Evolutionary conservation across 192 early-diverging fungal species (phyloP).

Genomic region (Backusella westeae): DNA sequence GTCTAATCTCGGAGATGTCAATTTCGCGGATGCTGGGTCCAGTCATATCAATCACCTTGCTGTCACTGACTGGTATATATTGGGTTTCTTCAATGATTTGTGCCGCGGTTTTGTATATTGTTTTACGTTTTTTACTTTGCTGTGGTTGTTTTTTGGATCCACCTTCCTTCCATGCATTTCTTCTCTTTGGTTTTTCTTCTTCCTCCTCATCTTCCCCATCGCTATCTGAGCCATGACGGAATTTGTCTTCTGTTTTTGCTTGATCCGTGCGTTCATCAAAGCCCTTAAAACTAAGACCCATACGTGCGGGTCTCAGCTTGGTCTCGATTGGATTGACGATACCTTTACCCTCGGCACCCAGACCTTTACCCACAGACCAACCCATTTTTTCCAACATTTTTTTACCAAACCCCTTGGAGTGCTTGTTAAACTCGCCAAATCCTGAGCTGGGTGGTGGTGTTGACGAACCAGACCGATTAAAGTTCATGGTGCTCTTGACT

Average conservation of each 20-base stretch:
- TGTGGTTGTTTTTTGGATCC: conserved; percentile 4
- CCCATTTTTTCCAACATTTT: conserved; percentile 91
- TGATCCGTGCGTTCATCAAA: conserved; percentile 78
- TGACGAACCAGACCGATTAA: neutral
- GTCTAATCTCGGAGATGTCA: conserved; percentile 37
- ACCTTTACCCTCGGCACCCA: conserved; percentile 84
- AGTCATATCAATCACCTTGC: conserved; percentile 86
- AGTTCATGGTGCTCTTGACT: neutral
- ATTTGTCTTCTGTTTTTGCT: conserved; percentile 48
- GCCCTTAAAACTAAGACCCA: conserved; percentile 81
- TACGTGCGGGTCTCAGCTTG: conserved; percentile 72
- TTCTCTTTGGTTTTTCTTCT: conserved; percentile 30
- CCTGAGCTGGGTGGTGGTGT: conserved; percentile 49
- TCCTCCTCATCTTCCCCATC: conserved; percentile 29
- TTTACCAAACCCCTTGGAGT: conserved; percentile 73
- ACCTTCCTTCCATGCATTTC: conserved; percentile 41
- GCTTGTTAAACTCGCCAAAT: conserved; percentile 84
- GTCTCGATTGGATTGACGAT: conserved; percentile 92
- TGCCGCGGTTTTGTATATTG: conserved; percentile 72
- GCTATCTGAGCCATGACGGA: conserved; percentile 22
- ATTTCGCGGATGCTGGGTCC: conserved; percentile 59
- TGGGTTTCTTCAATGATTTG: conserved; percentile 65
- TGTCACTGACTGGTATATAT: neutral
- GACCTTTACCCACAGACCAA: conserved; percentile 82
- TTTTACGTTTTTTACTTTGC: conserved; percentile 38